Evolutionary conservation across 2,329 filamentous ascomycete species (phyloP), one percentile per base, ranked within the genome.

Genomic region (Myriosclerotinia duriaeana): DNA sequence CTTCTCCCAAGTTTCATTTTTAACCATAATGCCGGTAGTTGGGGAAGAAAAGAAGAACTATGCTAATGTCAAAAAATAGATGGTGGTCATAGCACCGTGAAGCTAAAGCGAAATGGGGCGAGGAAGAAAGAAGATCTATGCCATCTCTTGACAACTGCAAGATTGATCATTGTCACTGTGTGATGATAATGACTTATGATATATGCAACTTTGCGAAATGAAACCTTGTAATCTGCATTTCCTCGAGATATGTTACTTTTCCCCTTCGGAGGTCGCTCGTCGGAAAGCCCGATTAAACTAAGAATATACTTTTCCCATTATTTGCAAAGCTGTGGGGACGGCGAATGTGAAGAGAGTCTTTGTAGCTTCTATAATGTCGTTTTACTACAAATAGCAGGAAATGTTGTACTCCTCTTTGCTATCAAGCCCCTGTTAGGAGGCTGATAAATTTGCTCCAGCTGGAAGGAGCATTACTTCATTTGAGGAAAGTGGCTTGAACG

Each of bases 141-240:
- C 34, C 11, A 22, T 54, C 11, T 54, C 56, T 36, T 59, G 42
- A 8, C 40, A 15, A 59, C 48, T 26, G 17, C 22, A 58, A 58
- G 54, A 30, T 40, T 42, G 54, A 58, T 44, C 22, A 7, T 6
- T 20, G 54, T 38, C 6, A 20, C 36, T 56, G 20, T 42, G 15
- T 14, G 54, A 50, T 40, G 30, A 55, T 15, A 55, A 55, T 55
- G 36, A 55, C 20, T 55, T 12, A n/a, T 20, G 53, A 55, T 20
- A 22, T 55, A 36, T 40, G 30, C 12, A 17, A 22, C 12, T 50
- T 4, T 22, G 5, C 20, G 46, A 22, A 50, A 50, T 22, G 46
- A 50, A 50, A 50, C 46, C 9, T 22, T 22, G 7, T 3, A 4
- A 9, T 5, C 20, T 22, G 20, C 20, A 7, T 12, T 22, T 50